Percentiles rank a stretch among this genome's conserved stretches.
These are phyloP conservation scores for Fraxinus paxiana DNA, from an alignment of 305 asterid genomes.

Conservation along the genomic window DNA sequence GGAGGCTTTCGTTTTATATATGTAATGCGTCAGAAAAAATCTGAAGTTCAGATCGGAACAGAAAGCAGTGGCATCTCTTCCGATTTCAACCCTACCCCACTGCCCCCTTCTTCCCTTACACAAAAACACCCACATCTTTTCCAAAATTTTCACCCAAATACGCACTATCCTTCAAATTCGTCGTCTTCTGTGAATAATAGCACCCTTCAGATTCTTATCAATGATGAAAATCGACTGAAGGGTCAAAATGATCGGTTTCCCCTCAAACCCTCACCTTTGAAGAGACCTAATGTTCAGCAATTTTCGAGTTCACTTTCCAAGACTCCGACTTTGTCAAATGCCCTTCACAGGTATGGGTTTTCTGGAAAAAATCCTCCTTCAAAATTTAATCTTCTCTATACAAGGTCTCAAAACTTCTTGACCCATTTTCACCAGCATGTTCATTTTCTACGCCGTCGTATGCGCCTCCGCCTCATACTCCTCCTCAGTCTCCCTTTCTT, in stretches of 20 bases:
- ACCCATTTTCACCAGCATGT: conserved; percentile 62
- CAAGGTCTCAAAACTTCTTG: conserved; percentile 49
- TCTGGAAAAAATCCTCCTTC: conserved; percentile 33
- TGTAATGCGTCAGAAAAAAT: conserved; percentile 99
- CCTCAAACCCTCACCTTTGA: conserved; percentile 69
- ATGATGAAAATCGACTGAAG: conserved; percentile 40
- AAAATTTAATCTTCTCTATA: conserved; percentile 36
- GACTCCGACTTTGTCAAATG: conserved; percentile 53
- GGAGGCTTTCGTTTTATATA: conserved; percentile 29
- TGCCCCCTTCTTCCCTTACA: conserved; percentile 46
- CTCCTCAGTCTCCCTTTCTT: conserved; percentile 75
- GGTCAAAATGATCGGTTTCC: conserved; percentile 49
- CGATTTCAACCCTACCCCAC: conserved; percentile 89
- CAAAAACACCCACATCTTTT: conserved; percentile 55
- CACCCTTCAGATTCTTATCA: conserved; percentile 55
- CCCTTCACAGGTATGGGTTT: conserved; percentile 52
- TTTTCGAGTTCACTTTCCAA: conserved; percentile 50
- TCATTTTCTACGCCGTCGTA: conserved; percentile 62
- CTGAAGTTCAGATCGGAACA: conserved; percentile 98
- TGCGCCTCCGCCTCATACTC: conserved; percentile 63
- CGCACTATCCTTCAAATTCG: conserved; percentile 29
- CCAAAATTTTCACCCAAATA: conserved; percentile 29
- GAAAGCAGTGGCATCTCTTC: conserved; percentile 98
- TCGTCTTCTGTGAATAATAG: conserved; percentile 27
- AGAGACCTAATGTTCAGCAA: conserved; percentile 64